Evolutionary conservation across 2,329 filamentous ascomycete species (phyloP), one percentile per base, ranked within the genome.

Genomic region (Aspergillus thermomutatus): DNA sequence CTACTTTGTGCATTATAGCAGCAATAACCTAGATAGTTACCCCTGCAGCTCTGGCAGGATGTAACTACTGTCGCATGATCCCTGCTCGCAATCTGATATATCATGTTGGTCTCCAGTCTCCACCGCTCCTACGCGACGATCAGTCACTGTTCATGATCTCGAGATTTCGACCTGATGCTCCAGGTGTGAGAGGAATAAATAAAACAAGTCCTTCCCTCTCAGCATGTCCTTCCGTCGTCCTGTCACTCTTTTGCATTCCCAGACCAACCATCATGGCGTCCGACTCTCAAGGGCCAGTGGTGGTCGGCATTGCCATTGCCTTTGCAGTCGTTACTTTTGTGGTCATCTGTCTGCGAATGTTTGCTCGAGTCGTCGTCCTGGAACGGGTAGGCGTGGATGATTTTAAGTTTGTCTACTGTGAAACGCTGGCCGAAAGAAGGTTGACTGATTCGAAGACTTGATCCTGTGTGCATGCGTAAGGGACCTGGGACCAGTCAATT

Each of bases 291-390:
- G 72, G 71, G 9, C 71, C 70, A 14, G 64, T 66, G 8, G 71
- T 76, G 31, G 57, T 64, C 23, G 70, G 69, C 21, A 64, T 77
- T 46, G 63, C 68, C 27, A 65, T 77, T 50, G 63, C 69, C 14
- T 78, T 78, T 60, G 72, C 73, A 7, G 58, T 71, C 11, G 55
- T 77, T 7, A 75, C 75, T 7, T 67, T 72, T 25, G 48, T 78
- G 23, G 71, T 76, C 17, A 62, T 79, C 26, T 51, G 53, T 28
- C 63, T 78, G 28, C 67, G 77, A 21, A 58, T 78, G 8, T 78
- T 74, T 60, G 70, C 76, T 23, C 70, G 77, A 4, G 55, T 77
- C 17, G 73, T 69, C 58, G 69, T 79, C 14, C 64, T 77, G 49
- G 59, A 62, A 4, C 61, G 60, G 28, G 66, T 71, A 64, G 67